Percentiles rank a stretch among this genome's conserved stretches.
phyloP scores from a whole-genome alignment of 306 rosid genomes.

The Prunus mongolica region DNA sequence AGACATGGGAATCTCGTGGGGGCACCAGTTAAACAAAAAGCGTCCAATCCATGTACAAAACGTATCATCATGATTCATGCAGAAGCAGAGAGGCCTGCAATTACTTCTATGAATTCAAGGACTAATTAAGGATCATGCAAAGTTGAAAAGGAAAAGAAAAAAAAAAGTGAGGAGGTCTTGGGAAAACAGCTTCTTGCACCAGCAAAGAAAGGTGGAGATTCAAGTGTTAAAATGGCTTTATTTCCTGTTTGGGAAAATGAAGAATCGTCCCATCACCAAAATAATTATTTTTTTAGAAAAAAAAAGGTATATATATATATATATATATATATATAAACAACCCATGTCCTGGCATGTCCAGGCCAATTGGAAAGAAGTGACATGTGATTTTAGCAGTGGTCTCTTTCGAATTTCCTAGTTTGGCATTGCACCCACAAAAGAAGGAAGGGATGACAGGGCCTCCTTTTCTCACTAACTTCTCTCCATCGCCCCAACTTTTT shows the following conservation, averaged over 20 bases:
- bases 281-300: background rate
- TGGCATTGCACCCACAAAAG: slow-evolving; percentile 84
- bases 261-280: slow-evolving; percentile 81
- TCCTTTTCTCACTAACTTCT: slow-evolving; percentile 58
- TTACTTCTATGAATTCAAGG: background rate
- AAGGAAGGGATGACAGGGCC: slow-evolving; percentile 54
- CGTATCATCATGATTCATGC: background rate
- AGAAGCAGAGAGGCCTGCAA: background rate
- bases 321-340: background rate
- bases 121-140: background rate
- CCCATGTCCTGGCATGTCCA: slow-evolving; percentile 43
- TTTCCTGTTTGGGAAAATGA: slow-evolving; percentile 43
- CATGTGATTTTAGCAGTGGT: slow-evolving; percentile 57
- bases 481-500: slow-evolving; percentile 7
- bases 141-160: too few species aligned
- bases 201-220: slow-evolving; percentile 57
- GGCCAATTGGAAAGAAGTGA: slow-evolving; percentile 37
- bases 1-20: slow-evolving; percentile 20
- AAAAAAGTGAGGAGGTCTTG: background rate
- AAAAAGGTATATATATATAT: background rate
- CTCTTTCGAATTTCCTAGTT: slow-evolving; percentile 61
- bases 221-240: slow-evolving; percentile 35
- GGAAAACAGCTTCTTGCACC: slow-evolving; percentile 43
- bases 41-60: background rate
- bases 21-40: slow-evolving; percentile 1